Evolutionary conservation across 768 basidiomycete species (phyloP), one percentile per base, ranked within the genome.

Genomic region (Suillus bovinus): DNA sequence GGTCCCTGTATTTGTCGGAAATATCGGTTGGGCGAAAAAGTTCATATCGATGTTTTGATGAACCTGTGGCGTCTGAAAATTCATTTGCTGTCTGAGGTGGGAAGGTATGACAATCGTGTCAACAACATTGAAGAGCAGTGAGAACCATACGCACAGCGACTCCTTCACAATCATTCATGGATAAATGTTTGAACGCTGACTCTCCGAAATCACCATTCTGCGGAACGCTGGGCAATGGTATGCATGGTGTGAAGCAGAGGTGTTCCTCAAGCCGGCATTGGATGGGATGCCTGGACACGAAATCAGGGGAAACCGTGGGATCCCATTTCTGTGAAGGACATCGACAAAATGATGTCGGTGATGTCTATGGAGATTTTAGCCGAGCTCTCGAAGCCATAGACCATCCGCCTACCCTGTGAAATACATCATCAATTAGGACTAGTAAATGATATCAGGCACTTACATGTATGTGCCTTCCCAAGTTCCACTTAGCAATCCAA

Each of bases 401-500:
- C 29, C 10, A 33, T 56, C 6, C 6, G 17, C 55, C 24, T 39
- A 56, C 55, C 55, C 55, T 56, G 55, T 56, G 38, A 36, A 39
- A 29, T 38, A 5, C 38, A 11, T 39, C 38, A 56, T 56, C 27
- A 27, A 27, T 36, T 39, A 39, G 16, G 38, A 59, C 58, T 64
- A 53, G 46, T 66, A 53, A 16, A 72, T 42, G 64, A 65, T 47
- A n/a, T 61, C 53, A 69, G 76, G 69, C 66, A 86, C 87, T 56
- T 17, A 56, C 83, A 84, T 84, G 69, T 80, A 84, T 53, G 76
- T 77, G 1, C 87, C 87, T 72, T 87, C 81, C 87, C 87, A 88
- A 62, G 82, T 68, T 4, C 85, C 86, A 33, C 82, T 76, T 60
- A 88, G 76, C 38, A 77, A 70, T 20, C 83, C 84, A 67, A 74